phyloP scores from a whole-genome alignment of 1,284 basidiomycete species.

The Marasmius fiardii region DNA sequence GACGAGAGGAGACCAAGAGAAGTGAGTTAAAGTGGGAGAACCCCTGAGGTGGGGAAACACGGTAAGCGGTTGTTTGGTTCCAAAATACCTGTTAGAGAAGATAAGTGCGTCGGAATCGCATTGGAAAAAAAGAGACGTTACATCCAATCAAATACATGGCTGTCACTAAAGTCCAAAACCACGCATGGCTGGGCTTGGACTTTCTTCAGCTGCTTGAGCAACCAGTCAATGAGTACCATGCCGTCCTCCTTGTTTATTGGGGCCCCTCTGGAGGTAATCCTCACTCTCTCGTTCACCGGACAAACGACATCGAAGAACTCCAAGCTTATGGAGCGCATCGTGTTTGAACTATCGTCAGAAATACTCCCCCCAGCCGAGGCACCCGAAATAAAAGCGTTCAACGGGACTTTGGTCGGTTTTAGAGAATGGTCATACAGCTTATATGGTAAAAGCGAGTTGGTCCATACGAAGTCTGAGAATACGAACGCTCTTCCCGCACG shows the following conservation, averaged over 20 bases:
- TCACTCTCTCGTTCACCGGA: constrained; percentile 26
- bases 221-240: constrained; percentile 42
- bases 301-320: constrained; percentile 40
- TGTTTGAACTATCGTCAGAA: constrained; percentile 17
- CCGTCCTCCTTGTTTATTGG: constrained; percentile 31
- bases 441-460: constrained; percentile 42
- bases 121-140: constrained; percentile 3
- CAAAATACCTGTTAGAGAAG: constrained; percentile 53
- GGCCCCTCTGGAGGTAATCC: constrained; percentile 37
- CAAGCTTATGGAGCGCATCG: constrained; percentile 32
- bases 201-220: constrained; percentile 37
- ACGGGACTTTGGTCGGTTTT: constrained; percentile 53
- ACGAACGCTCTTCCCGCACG: constrained; percentile 48
- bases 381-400: constrained; percentile 60
- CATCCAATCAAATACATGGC: constrained; percentile 49
- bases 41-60: constrained; percentile 40
- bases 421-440: constrained; percentile 46
- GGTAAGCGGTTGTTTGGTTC: constrained; percentile 41
- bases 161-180: constrained; percentile 36
- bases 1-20: constrained; percentile 61
- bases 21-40: constrained; percentile 46
- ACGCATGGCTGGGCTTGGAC: constrained; percentile 41
- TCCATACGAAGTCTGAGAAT: constrained; percentile 67
- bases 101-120: no score
- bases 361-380: constrained; percentile 51